phyloP scores from a whole-genome alignment of 495 filamentous ascomycete species.

The Penicillium egyptiacum region DNA sequence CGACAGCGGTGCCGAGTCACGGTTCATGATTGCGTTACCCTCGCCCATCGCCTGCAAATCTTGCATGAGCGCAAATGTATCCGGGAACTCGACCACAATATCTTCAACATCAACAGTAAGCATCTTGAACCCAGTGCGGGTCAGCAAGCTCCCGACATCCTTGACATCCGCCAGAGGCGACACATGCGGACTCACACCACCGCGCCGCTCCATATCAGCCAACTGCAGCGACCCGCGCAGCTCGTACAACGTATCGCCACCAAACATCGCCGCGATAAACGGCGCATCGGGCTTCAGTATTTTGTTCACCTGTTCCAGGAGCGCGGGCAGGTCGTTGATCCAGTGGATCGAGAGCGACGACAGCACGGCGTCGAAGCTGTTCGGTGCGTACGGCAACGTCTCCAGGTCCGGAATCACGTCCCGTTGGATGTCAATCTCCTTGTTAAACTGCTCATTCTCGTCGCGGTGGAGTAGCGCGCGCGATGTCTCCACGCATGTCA shows the following conservation, averaged over 20 bases:
- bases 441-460: constrained; percentile 71
- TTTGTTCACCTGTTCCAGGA: constrained; percentile 76
- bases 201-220: constrained; percentile 82
- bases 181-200: constrained; percentile 83
- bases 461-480: constrained; percentile 79
- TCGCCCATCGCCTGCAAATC: constrained; percentile 96
- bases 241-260: constrained; percentile 92
- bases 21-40: constrained; percentile 78
- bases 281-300: constrained; percentile 88
- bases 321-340: constrained; percentile 91
- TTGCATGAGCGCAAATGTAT: constrained; percentile 85
- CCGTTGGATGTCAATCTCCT: constrained; percentile 65
- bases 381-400: constrained; percentile 70
- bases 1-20: constrained; percentile 70
- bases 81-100: constrained; percentile 93
- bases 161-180: constrained; percentile 89
- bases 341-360: constrained; percentile 90
- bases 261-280: constrained; percentile 94
- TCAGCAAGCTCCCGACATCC: constrained; percentile 85
- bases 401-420: constrained; percentile 68
- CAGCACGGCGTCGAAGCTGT: constrained; percentile 83
- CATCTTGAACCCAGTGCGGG: constrained; percentile 88
- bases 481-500: constrained; percentile 82
- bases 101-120: constrained; percentile 97
- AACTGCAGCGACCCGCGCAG: constrained; percentile 91